These are phyloP conservation scores for Drosera capensis DNA, from an alignment of 148 eudicot genomes.

Conservation along the genomic window DNA sequence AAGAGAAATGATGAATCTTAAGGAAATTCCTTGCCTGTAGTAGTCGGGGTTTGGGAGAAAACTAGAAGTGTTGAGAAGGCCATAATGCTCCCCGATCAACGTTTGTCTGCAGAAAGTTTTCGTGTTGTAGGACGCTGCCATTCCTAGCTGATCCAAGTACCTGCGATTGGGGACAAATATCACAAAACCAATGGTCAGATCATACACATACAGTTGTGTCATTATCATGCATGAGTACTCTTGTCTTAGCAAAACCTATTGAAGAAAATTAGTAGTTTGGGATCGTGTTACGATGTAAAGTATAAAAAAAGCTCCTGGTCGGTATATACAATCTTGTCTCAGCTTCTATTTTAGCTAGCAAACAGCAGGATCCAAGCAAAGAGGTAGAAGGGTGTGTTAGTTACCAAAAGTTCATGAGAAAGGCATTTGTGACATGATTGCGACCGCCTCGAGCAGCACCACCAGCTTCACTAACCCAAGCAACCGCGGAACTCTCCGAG, in stretches of 20 bases:
- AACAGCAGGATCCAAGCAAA: background rate
- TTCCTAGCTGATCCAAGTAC: conserved; percentile 17
- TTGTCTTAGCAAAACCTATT: background rate
- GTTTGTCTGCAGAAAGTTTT: conserved; percentile 57
- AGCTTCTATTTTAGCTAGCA: background rate
- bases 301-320: background rate
- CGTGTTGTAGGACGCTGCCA: conserved; percentile 43
- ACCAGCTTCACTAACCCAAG: conserved; percentile 64
- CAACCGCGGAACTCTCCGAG: conserved; percentile 38
- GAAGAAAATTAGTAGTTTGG: no score
- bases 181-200: background rate
- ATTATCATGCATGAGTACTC: no score
- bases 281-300: no score
- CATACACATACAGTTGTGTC: background rate
- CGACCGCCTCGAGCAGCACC: conserved; percentile 49
- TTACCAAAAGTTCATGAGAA: conserved; percentile 56
- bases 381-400: background rate
- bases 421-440: conserved; percentile 26
- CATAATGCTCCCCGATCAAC: conserved; percentile 50
- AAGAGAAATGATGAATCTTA: background rate
- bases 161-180: background rate
- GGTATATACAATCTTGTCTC: background rate
- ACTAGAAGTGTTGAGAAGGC: conserved; percentile 32
- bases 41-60: conserved; percentile 60
- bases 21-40: conserved; percentile 23